Conservation (phyloP, 164 flowering plant genomes). For the Vitis labrusca region DNA sequence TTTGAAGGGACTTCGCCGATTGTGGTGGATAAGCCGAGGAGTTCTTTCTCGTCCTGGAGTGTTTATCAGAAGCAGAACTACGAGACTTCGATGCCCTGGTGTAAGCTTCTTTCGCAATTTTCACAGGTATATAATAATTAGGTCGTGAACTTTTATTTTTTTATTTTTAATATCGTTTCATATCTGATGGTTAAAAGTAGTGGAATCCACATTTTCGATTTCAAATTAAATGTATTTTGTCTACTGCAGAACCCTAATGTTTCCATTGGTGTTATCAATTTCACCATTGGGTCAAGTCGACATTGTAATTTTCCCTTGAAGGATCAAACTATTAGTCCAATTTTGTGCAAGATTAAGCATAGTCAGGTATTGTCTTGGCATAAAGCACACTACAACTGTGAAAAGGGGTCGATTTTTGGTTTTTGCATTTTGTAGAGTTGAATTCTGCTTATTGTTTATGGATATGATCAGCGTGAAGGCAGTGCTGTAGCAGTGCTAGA, state of each 20-base stretch:
- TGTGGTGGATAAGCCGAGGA: conserved; percentile 48
- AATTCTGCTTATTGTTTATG: conserved; percentile 51
- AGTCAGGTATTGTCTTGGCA: conserved; percentile 47
- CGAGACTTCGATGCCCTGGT: conserved; percentile 57
- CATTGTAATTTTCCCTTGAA: conserved; percentile 51
- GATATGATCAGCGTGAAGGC: conserved; percentile 70
- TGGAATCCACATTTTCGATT: not conserved
- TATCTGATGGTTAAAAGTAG: not conserved
- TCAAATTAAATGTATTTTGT: not conserved
- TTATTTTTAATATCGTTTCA: not conserved
- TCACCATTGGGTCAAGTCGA: conserved; percentile 63
- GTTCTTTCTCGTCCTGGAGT: conserved; percentile 42
- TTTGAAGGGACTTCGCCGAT: conserved; percentile 38
- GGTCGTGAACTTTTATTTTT: not conserved
- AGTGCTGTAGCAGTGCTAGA: conserved; percentile 61
- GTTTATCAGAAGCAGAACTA: conserved; percentile 39
- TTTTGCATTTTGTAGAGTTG: conserved; percentile 18
- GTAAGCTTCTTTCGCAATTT: conserved; percentile 64
- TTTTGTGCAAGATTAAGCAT: conserved; percentile 60
- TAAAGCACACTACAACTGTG: not conserved
- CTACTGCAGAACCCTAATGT: conserved; percentile 61
- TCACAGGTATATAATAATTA: conserved; percentile 37
- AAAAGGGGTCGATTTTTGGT: not conserved
- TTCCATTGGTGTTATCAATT: conserved; percentile 32
- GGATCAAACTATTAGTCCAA: conserved; percentile 49